phyloP scores from a whole-genome alignment of 2,329 filamentous ascomycete species.

The Emmonsia crescens region DNA sequence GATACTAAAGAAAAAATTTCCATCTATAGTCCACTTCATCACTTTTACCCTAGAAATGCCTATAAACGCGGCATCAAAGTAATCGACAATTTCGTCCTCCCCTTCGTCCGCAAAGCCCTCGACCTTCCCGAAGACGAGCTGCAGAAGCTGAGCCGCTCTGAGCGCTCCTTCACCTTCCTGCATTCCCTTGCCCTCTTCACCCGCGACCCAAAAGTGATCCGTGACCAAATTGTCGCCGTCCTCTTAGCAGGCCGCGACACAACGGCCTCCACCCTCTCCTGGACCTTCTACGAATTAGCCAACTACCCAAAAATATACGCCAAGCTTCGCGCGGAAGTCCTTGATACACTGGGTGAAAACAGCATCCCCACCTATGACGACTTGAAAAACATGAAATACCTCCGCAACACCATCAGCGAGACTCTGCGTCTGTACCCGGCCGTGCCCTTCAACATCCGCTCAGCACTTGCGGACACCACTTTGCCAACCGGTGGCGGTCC shows the following conservation, averaged over 20 bases:
- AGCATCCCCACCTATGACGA: conserved; percentile 15
- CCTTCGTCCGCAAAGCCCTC: conserved; percentile 63
- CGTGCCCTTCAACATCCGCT: conserved; percentile 37
- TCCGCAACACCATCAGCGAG: conserved; percentile 21
- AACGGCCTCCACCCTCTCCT: conserved; percentile 38
- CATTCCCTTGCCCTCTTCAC: conserved; percentile 68
- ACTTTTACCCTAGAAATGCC: conserved; percentile 46
- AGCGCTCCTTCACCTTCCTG: conserved; percentile 60
- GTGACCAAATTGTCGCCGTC: conserved; percentile 62
- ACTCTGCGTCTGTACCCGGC: conserved; percentile 36
- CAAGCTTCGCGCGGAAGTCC: conserved; percentile 26
- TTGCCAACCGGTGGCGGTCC: conserved; percentile 48
- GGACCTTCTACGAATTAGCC: conserved; percentile 39
- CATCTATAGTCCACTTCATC: conserved; percentile 41
- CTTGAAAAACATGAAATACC: conserved; percentile 16
- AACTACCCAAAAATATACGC: conserved; percentile 26
- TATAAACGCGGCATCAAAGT: conserved; percentile 51
- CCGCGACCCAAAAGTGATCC: conserved; percentile 45
- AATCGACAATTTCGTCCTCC: conserved; percentile 60
- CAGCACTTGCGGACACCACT: conserved; percentile 32
- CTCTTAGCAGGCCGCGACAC: conserved; percentile 45
- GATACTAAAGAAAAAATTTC: not conserved
- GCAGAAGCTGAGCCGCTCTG: conserved; percentile 54
- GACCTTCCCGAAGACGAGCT: conserved; percentile 56
- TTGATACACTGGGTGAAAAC: conserved; percentile 13